phyloP scores from a whole-genome alignment of 1,284 basidiomycete genomes.

The Gomphus bonarii region DNA sequence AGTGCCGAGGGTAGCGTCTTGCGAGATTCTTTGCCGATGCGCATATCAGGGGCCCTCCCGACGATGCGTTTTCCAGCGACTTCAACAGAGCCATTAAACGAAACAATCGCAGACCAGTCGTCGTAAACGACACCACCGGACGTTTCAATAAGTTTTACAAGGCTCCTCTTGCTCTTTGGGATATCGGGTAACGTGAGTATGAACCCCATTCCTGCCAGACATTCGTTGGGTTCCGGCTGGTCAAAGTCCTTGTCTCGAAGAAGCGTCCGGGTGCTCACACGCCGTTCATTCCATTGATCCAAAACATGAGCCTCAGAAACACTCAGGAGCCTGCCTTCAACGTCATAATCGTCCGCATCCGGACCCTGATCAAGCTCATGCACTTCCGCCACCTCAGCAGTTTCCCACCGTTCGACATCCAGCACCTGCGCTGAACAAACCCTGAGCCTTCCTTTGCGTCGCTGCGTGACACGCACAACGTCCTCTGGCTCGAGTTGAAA shows the following conservation, averaged over 20 bases:
- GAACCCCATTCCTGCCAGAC: conserved; percentile 37
- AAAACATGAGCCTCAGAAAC: conserved; percentile 38
- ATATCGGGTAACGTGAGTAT: conserved; percentile 35
- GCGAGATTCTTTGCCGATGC: conserved; percentile 23
- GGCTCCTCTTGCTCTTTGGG: conserved; percentile 28
- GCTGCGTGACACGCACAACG: conserved; percentile 32
- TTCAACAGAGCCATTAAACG: conserved; percentile 39
- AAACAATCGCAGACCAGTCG: conserved; percentile 58
- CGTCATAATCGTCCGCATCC: conserved; percentile 21
- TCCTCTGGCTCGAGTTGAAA: conserved; percentile 44
- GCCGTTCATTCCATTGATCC: conserved; percentile 45
- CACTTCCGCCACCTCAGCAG: conserved; percentile 27
- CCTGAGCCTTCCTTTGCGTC: conserved; percentile 16
- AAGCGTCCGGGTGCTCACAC: conserved; percentile 36
- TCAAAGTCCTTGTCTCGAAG: conserved; percentile 20
- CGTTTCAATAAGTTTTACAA: conserved; percentile 35
- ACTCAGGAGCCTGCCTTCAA: conserved; percentile 28
- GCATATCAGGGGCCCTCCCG: conserved; percentile 37
- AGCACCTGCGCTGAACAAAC: conserved; percentile 22
- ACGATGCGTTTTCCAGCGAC: conserved; percentile 39
- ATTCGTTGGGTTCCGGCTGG: conserved; percentile 23
- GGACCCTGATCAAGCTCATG: conserved; percentile 29
- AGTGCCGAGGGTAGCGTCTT: conserved; percentile 38
- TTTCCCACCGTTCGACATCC: conserved; percentile 25
- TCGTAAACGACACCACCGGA: conserved; percentile 54